Evolutionary conservation across 2,329 filamentous ascomycete genomes (phyloP), one percentile per base, ranked within the genome.

Genomic region (Colletotrichum spaethianum): DNA sequence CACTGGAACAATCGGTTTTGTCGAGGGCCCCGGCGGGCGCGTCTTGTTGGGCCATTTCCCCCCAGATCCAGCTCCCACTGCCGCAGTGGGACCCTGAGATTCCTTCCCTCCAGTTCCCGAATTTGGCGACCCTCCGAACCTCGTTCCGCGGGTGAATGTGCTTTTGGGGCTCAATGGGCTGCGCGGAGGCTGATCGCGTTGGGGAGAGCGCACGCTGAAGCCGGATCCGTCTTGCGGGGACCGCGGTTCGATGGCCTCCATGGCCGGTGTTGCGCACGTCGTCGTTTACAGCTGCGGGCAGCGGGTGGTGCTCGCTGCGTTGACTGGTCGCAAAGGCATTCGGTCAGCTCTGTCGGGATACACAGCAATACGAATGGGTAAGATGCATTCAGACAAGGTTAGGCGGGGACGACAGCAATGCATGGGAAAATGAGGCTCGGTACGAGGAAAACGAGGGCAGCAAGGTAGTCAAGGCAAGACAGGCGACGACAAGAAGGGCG

Each of bases 1-100:
- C n/a, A 82, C 79, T 9, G 86, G 85, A 31, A 87, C 75, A 73
- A 88, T 77, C 18, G 86, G 81, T 69, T 81, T 85, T 12, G 76
- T 67, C n/a, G 75, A 74, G 33, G 78, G 64, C 42, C 59, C 74
- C 20, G 77, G 72, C 20, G 74, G 72, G 63, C 79, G 79, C 53
- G 72, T 76, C 73, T 78, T 81, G 44, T 76, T 73, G 48, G 76
- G 78, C 28, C 74, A 73, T 31, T 74, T 62, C 20, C 72, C 75
- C 7, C 74, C 57, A 3, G 40, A n/a, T 3, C 26, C 38, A 31
- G 57, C 38, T 33, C 40, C 57, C 23, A n/a, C 57, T 60, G 26
- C 61, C 55, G 61, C 7, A 18, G 73, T 63, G 12, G 63, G 62
- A 36, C 44, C 59, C 26, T 56, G 48, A n/a, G 50, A 52, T 31